Conservation (phyloP, 441 rosid species). For the Biscutella laevigata region DNA sequence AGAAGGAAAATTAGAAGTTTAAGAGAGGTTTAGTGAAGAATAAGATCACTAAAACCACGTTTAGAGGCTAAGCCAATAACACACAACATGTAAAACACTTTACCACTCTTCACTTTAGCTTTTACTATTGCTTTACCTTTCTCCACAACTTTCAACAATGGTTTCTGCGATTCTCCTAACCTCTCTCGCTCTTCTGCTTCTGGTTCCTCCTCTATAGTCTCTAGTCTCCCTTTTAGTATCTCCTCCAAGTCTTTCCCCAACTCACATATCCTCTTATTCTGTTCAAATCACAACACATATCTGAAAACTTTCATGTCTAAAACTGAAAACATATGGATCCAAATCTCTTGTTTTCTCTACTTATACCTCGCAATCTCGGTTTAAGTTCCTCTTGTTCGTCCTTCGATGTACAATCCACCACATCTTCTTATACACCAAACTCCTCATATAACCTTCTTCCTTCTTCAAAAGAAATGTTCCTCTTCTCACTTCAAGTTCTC, state of each 20-base stretch:
- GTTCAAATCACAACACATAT: background rate
- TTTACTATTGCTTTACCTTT: slow-evolving; percentile 26
- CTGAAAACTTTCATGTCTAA: background rate
- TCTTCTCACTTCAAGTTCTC: slow-evolving; percentile 18
- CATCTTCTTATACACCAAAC: slow-evolving; percentile 24
- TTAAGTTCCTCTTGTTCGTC: slow-evolving; percentile 16
- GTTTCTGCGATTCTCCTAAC: slow-evolving; percentile 20
- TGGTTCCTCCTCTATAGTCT: slow-evolving; percentile 30
- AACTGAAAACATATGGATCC: background rate
- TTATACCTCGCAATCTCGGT: slow-evolving; percentile 21
- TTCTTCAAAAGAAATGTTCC: slow-evolving; percentile 3
- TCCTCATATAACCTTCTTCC: slow-evolving; percentile 19
- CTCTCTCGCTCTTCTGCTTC: slow-evolving; percentile 29
- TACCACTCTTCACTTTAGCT: slow-evolving; percentile 26
- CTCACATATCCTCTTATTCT: slow-evolving; percentile 23
- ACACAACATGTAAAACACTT: slow-evolving; percentile 28
- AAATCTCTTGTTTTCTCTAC: background rate
- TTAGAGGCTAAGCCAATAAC: slow-evolving; percentile 27
- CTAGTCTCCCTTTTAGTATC: slow-evolving; percentile 28
- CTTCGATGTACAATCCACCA: slow-evolving; percentile 25
- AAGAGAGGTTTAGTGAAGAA: slow-evolving; percentile 19
- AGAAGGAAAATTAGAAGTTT: background rate
- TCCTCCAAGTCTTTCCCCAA: slow-evolving; percentile 27
- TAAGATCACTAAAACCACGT: slow-evolving; percentile 22
- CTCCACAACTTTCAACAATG: slow-evolving; percentile 25